Conservation (phyloP, 2,329 filamentous ascomycete genomes). For the Aureobasidium melanogenum region DNA sequence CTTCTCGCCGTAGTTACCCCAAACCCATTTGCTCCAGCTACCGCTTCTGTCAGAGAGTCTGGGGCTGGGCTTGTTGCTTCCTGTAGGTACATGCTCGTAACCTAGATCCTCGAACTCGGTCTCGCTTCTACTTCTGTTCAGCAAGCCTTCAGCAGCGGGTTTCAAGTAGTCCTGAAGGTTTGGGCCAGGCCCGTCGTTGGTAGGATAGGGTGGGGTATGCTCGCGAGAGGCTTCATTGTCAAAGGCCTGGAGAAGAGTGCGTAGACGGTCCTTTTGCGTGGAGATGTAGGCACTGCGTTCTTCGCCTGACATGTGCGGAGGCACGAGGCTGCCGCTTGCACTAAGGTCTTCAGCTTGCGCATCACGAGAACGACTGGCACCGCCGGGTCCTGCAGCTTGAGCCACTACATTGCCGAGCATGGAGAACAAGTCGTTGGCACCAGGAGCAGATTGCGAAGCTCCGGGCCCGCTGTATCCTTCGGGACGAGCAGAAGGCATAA, state of each 20-base stretch:
- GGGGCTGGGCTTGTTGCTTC: slow-evolving; percentile 13
- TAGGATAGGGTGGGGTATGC: slow-evolving; percentile 12
- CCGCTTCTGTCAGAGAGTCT: slow-evolving; percentile 8
- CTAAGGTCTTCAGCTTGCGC: slow-evolving; percentile 43
- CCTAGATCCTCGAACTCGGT: slow-evolving; percentile 63
- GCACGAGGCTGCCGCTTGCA: slow-evolving; percentile 57
- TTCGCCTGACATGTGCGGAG: slow-evolving; percentile 57
- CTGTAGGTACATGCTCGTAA: slow-evolving; percentile 28
- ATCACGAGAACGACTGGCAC: slow-evolving; percentile 25
- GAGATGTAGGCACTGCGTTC: slow-evolving; percentile 67
- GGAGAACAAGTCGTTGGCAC: slow-evolving; percentile 61
- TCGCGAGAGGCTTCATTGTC: slow-evolving; percentile 61
- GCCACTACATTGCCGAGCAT: slow-evolving; percentile 67
- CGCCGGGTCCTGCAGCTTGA: slow-evolving; percentile 29
- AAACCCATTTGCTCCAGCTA: slow-evolving; percentile 29
- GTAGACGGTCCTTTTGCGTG: slow-evolving; percentile 69
- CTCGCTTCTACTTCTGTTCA: slow-evolving; percentile 78
- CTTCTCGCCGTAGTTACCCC: slow-evolving; percentile 30
- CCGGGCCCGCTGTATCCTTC: slow-evolving; percentile 33
- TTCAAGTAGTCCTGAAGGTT: slow-evolving; percentile 16
- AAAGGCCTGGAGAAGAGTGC: slow-evolving; percentile 64
- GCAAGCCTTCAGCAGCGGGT: slow-evolving; percentile 27
- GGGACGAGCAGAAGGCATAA: slow-evolving; percentile 62
- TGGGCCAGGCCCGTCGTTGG: neutral
- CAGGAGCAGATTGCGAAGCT: neutral